phyloP scores from a whole-genome alignment of 2,329 filamentous ascomycete genomes.

The Calycina herbarum region DNA sequence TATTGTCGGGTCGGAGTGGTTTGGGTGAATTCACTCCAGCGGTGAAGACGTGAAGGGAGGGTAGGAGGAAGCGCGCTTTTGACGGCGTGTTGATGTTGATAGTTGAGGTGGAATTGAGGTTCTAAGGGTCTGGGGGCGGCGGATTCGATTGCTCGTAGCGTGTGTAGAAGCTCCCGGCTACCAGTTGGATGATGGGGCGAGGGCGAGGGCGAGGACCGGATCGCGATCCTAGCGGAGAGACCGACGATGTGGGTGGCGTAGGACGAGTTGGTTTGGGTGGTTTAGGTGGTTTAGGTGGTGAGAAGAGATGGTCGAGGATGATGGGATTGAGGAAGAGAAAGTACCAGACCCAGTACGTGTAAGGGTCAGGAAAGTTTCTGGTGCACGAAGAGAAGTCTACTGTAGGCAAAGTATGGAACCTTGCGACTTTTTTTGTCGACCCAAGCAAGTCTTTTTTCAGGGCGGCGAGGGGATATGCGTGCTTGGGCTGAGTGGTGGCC shows the following conservation, averaged over 20 bases:
- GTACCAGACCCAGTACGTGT: background rate
- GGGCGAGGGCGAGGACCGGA: slow-evolving; percentile 3
- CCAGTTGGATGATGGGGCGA: background rate
- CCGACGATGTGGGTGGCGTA: background rate
- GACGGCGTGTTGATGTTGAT: slow-evolving; percentile 9
- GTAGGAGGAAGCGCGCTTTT: background rate
- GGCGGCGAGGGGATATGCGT: slow-evolving; percentile 11
- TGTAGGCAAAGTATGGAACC: background rate
- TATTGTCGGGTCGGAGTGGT: background rate
- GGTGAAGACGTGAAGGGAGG: background rate
- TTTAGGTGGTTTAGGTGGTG: background rate
- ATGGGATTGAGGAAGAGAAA: background rate
- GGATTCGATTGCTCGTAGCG: background rate
- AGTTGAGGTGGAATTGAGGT: slow-evolving; percentile 7
- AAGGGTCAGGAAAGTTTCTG: slow-evolving; percentile 10
- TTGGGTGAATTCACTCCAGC: slow-evolving; percentile 3
- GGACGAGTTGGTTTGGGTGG: background rate
- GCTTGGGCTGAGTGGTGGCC: slow-evolving; percentile 2
- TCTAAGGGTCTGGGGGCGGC: background rate
- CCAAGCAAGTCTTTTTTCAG: background rate
- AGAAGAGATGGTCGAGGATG: too few species aligned
- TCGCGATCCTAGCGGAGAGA: slow-evolving; percentile 14
- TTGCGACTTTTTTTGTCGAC: background rate
- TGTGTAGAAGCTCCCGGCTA: background rate
- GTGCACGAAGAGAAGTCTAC: background rate